Conservation (phyloP, 2,329 filamentous ascomycete species). For the Sarocladium brachiariae region DNA sequence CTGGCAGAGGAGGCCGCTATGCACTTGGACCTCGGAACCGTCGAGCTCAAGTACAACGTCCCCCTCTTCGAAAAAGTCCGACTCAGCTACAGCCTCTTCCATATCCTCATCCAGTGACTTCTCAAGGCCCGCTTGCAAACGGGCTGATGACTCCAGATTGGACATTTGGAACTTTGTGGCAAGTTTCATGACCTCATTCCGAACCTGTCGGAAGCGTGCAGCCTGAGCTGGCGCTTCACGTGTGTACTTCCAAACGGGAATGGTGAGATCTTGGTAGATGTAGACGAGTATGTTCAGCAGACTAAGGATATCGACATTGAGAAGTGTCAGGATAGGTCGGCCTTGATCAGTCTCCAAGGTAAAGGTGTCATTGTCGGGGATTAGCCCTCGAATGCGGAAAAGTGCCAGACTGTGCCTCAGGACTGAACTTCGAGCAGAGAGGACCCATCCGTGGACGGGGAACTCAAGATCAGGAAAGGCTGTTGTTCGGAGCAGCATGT, state of each 20-base stretch:
- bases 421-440: conserved; percentile 66
- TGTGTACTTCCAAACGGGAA: conserved; percentile 83
- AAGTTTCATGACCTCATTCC: conserved; percentile 82
- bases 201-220: conserved; percentile 69
- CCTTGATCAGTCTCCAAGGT: conserved; percentile 28
- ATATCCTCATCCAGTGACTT: conserved; percentile 64
- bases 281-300: conserved; percentile 75
- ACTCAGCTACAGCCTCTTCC: conserved; percentile 58
- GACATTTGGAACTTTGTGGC: conserved; percentile 63
- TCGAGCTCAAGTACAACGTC: conserved; percentile 76
- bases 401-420: conserved; percentile 56
- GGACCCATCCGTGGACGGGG: conserved; percentile 75
- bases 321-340: conserved; percentile 55
- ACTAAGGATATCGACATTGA: conserved; percentile 66
- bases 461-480: conserved; percentile 62
- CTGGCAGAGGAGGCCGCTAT: conserved; percentile 73
- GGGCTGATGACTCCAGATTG: conserved; percentile 68
- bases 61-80: conserved; percentile 66
- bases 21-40: conserved; percentile 63
- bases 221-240: conserved; percentile 58
- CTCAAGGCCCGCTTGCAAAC: conserved; percentile 62
- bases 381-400: conserved; percentile 34
- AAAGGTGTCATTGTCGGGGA: conserved; percentile 22
- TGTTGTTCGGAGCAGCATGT: conserved; percentile 41
- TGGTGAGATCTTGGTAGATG: conserved; percentile 68